Percentiles rank a stretch among this genome's conserved stretches.
Evolutionary conservation across 208 protist species (phyloP).

Genomic region (Leishmania lainsoni): DNA sequence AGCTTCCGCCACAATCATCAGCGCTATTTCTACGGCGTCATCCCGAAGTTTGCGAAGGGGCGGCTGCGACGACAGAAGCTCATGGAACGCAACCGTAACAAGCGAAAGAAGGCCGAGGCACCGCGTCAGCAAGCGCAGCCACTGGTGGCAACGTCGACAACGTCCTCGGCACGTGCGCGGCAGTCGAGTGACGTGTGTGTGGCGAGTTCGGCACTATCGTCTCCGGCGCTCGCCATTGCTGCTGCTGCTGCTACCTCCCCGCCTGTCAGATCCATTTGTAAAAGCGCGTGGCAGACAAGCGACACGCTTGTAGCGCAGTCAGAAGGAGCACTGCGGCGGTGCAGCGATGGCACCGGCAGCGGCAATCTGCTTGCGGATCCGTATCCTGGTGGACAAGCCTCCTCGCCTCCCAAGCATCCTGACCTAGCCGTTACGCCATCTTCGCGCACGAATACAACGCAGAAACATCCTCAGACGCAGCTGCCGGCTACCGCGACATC

Average conservation of each 20-base stretch:
- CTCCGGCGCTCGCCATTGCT: neutral
- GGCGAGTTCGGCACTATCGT: neutral
- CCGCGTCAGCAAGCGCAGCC: neutral
- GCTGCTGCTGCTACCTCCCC: neutral
- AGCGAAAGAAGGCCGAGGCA: conserved; percentile 21
- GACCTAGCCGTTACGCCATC: neutral
- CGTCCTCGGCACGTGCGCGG: neutral
- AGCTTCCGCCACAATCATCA: conserved; percentile 53
- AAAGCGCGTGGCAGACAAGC: neutral
- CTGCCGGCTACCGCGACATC: neutral
- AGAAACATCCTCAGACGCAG: conserved; percentile 2
- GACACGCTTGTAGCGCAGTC: neutral
- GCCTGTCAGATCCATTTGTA: neutral
- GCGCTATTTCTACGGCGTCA: conserved; percentile 66
- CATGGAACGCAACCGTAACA: conserved; percentile 32
- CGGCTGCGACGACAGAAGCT: conserved; percentile 37
- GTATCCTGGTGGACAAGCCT: neutral
- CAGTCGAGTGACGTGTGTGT: neutral
- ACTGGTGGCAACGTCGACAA: neutral
- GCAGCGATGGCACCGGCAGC: neutral
- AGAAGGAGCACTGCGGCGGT: neutral
- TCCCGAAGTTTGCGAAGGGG: conserved; percentile 67
- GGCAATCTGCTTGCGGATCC: neutral
- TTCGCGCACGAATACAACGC: neutral
- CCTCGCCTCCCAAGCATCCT: neutral